These are phyloP conservation scores for Mycena sp. DNA, from an alignment of 1,284 basidiomycete genomes.

Conservation along the genomic window DNA sequence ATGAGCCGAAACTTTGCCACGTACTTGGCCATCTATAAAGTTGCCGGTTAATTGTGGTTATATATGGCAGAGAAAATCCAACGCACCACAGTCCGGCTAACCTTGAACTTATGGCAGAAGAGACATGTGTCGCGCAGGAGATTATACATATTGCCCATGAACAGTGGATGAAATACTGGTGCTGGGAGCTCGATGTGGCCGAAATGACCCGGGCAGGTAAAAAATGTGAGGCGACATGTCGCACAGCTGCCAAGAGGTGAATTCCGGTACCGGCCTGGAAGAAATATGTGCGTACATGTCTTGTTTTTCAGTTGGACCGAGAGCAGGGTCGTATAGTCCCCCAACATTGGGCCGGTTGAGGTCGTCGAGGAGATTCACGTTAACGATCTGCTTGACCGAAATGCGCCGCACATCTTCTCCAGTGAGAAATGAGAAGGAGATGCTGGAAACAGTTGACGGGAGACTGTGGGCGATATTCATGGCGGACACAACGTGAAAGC, in stretches of 20 bases:
- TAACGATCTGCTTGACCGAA: constrained; percentile 97
- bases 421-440: constrained; percentile 96
- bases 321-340: constrained; percentile 95
- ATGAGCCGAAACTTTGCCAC: constrained; percentile 90
- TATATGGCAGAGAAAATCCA: neutral
- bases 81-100: constrained; percentile 80
- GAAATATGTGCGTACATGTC: constrained; percentile 81
- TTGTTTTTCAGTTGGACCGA: constrained; percentile 88
- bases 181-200: constrained; percentile 98
- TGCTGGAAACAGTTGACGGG: constrained; percentile 82
- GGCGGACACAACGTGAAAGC: constrained; percentile 15
- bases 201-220: constrained; percentile 97
- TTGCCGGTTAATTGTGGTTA: constrained; percentile 6
- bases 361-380: constrained; percentile 94
- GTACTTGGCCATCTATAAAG: constrained; percentile 78
- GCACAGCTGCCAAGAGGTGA: constrained; percentile 72
- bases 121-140: constrained; percentile 92
- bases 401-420: constrained; percentile 92
- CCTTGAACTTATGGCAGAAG: constrained; percentile 96
- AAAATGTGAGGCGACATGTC: constrained; percentile 93
- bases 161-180: constrained; percentile 97
- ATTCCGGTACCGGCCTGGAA: neutral
- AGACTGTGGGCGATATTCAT: constrained; percentile 97
- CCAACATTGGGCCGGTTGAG: constrained; percentile 92
- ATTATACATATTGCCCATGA: constrained; percentile 93